These are phyloP conservation scores for Incumbomyces delicatus DNA, from an alignment of 2,329 filamentous ascomycete genomes.

Conservation along the genomic window DNA sequence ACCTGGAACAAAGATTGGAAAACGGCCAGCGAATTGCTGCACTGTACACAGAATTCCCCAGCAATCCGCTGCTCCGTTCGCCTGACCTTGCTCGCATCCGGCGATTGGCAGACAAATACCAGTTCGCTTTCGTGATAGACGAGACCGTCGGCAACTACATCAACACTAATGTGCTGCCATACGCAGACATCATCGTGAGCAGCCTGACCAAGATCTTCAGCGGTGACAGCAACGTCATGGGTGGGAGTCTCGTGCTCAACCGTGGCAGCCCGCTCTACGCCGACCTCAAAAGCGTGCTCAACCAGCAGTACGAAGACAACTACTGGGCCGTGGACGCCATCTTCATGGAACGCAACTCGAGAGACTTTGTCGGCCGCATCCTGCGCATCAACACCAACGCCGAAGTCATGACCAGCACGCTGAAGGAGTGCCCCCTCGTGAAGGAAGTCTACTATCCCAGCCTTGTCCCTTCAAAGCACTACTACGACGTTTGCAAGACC, in stretches of 20 bases:
- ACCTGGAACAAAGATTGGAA: slow-evolving; percentile 63
- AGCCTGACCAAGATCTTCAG: slow-evolving; percentile 96
- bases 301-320: slow-evolving; percentile 67
- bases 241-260: slow-evolving; percentile 61
- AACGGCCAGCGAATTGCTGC: slow-evolving; percentile 67
- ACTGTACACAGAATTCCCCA: slow-evolving; percentile 90
- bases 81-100: slow-evolving; percentile 79
- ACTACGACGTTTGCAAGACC: slow-evolving; percentile 71
- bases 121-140: slow-evolving; percentile 84
- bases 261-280: slow-evolving; percentile 57
- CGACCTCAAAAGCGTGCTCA: slow-evolving; percentile 56
- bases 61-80: slow-evolving; percentile 78
- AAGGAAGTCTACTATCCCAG: slow-evolving; percentile 83
- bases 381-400: slow-evolving; percentile 77
- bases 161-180: slow-evolving; percentile 85
- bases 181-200: slow-evolving; percentile 85
- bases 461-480: slow-evolving; percentile 54
- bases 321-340: slow-evolving; percentile 92
- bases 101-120: slow-evolving; percentile 66
- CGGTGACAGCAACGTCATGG: slow-evolving; percentile 97
- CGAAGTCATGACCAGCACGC: slow-evolving; percentile 66
- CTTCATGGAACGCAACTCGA: slow-evolving; percentile 92
- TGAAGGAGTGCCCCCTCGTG: slow-evolving; percentile 54
- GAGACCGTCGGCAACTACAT: slow-evolving; percentile 96
- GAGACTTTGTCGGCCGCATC: slow-evolving; percentile 76